Percentiles rank a stretch among this genome's conserved stretches.
These are phyloP conservation scores for Sapria himalayana DNA, from an alignment of 345 rosid species.

Conservation along the genomic window DNA sequence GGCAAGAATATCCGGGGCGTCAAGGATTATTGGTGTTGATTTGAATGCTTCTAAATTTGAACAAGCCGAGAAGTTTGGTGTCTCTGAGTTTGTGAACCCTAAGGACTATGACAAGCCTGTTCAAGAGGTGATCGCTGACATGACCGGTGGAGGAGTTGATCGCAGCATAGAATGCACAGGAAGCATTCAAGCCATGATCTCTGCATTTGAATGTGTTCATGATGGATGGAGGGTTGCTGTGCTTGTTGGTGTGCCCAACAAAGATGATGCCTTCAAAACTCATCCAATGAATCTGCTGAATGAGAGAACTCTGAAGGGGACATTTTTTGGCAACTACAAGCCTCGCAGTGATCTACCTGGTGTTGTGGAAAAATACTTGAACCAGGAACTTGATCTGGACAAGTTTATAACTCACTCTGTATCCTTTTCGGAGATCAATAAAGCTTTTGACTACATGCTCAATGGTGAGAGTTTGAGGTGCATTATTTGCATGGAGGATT, in stretches of 20 bases:
- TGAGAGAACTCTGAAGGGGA: conserved; percentile 25
- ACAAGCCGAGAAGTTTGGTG: conserved; percentile 24
- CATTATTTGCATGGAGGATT: conserved; percentile 26
- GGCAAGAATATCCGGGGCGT: conserved; percentile 19
- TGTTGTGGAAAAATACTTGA: conserved; percentile 23
- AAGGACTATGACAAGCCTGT: conserved; percentile 18
- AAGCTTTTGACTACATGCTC: conserved; percentile 30
- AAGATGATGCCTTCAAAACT: conserved; percentile 22
- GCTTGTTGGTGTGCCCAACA: conserved; percentile 23
- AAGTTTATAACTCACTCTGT: conserved; percentile 29
- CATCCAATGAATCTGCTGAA: conserved; percentile 18
- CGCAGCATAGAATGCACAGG: conserved; percentile 29
- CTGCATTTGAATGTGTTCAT: conserved; percentile 27
- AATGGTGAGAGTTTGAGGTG: conserved; percentile 25
- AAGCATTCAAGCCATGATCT: conserved; percentile 20
- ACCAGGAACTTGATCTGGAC: conserved; percentile 28
- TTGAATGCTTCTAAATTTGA: conserved; percentile 13
- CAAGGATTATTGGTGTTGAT: conserved; percentile 24
- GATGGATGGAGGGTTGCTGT: conserved; percentile 37
- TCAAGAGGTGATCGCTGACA: conserved; percentile 29
- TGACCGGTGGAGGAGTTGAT: conserved; percentile 29
- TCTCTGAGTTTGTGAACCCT: conserved; percentile 25
- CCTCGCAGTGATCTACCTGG: conserved; percentile 20
- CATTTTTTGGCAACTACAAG: conserved; percentile 25
- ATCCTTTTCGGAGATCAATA: conserved; percentile 28